Base-by-base conservation (phyloP, 2,329 filamentous ascomycete species). In the Zopfia rhizophila region DNA sequence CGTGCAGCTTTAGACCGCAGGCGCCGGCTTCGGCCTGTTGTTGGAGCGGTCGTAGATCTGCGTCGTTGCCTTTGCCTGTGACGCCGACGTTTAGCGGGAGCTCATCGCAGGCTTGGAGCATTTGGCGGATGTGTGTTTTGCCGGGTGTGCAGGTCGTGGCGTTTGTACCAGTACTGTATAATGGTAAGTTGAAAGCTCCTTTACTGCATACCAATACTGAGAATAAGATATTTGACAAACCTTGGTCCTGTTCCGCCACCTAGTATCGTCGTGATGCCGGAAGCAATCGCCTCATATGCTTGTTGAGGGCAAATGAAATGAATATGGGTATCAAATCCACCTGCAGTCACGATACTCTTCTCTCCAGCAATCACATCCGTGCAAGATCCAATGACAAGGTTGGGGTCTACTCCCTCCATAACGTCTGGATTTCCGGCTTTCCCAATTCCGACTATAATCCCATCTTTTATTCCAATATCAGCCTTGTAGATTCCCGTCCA, bases 381-480 rank as follows among this genome's bases (percentile, higher is more conserved):
- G 57, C 89, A 90, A 53, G 87, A 88, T 8, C 93, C 93, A 7
- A 97, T 84, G 2, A 96, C 77, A 85, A 97, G 85, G 44, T 85
- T 81, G 0, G 84, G 78, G 48, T 87, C 79, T 5, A 97, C 90
- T 4, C 90, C 90, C 22, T 94, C 88, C 93, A 97, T 97, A 33
- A 96, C 85, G 72, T 97, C 93, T n/a, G 93, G 93, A 63, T 97
- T 97, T 14, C 93, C 93, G 12, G 93, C 91, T 74, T 97, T 97
- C 48, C 93, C 93, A 58, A 97, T 93, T 0, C 85, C 93, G 19
- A 87, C 86, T 62, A 97, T 97, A 27, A 88, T 69, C 2, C 93
- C 92, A 58, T 91, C 74, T 72, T 95, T 96, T 70, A 97, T 86
- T 19, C 93, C 93, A 66, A 97, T 96, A 70, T 97, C 93, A 5